A percentile compares a stretch with the other conserved stretches of the same genome.
These are phyloP conservation scores for Leucogyrophana mollusca DNA, from an alignment of 768 basidiomycete species.

Conservation along the genomic window DNA sequence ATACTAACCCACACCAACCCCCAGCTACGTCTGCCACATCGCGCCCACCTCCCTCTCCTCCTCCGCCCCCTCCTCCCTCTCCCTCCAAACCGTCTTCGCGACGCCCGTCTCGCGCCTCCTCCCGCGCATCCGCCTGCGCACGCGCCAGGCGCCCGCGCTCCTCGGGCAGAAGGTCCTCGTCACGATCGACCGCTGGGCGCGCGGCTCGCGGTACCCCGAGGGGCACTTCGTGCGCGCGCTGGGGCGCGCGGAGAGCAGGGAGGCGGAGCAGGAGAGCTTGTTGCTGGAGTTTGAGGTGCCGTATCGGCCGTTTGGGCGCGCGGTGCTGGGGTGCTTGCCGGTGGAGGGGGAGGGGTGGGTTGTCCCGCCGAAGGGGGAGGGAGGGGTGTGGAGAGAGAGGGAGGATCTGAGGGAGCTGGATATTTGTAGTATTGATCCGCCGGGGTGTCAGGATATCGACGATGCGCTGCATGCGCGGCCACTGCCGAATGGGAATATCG, in stretches of 20 bases:
- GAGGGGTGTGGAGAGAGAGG: constrained; percentile 72
- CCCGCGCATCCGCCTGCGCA: constrained; percentile 91
- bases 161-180: constrained; percentile 95
- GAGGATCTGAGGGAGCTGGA: constrained; percentile 84
- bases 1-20: neutral
- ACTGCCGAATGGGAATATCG: constrained; percentile 90
- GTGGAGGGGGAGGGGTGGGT: constrained; percentile 88
- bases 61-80: constrained; percentile 71
- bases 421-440: constrained; percentile 97
- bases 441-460: constrained; percentile 97
- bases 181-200: constrained; percentile 90
- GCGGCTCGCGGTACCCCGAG: constrained; percentile 87
- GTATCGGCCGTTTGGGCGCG: constrained; percentile 94
- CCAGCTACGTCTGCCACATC: constrained; percentile 91
- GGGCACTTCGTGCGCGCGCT: constrained; percentile 95
- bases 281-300: constrained; percentile 94
- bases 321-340: constrained; percentile 90
- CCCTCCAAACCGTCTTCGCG: constrained; percentile 90
- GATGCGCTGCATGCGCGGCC: constrained; percentile 91
- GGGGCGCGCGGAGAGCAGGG: constrained; percentile 90
- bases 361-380: constrained; percentile 72
- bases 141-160: constrained; percentile 88
- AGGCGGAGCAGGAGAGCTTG: constrained; percentile 93
- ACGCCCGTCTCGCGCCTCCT: constrained; percentile 89
- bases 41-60: constrained; percentile 87